Percentiles rank a stretch among this genome's conserved stretches.
These are phyloP conservation scores for Trichophyton simii DNA, from an alignment of 2,329 filamentous ascomycete species.

Conservation along the genomic window DNA sequence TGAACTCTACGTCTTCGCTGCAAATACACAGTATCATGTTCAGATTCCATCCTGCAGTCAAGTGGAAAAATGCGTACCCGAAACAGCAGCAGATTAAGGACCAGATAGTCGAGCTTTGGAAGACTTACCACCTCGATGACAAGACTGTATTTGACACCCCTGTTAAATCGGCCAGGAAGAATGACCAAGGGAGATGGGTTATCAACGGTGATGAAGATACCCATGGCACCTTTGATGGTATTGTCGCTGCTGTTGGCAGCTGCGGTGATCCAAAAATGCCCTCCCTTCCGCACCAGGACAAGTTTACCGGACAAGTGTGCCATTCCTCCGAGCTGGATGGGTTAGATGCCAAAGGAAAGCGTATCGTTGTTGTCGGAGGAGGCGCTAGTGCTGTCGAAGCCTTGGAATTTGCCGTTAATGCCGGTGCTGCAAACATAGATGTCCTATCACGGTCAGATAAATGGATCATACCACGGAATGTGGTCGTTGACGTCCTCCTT, in stretches of 20 bases:
- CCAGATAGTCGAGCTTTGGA: slow-evolving; percentile 61
- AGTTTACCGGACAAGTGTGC: slow-evolving; percentile 58
- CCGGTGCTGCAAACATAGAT: slow-evolving; percentile 54
- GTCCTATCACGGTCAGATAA: slow-evolving; percentile 69
- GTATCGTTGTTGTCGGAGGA: slow-evolving; percentile 62
- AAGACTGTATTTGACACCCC: slow-evolving; percentile 60
- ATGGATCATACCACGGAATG: slow-evolving; percentile 76
- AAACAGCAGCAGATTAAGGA: slow-evolving; percentile 60
- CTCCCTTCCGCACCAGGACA: slow-evolving; percentile 54
- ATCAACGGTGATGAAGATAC: slow-evolving; percentile 60
- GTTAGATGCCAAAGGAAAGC: slow-evolving; percentile 60
- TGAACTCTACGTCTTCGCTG: slow-evolving; percentile 69
- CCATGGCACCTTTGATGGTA: slow-evolving; percentile 62
- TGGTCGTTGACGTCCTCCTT: slow-evolving; percentile 59
- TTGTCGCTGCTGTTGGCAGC: slow-evolving; percentile 66
- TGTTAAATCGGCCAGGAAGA: slow-evolving; percentile 58
- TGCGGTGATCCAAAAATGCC: slow-evolving; percentile 69
- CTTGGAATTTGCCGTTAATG: slow-evolving; percentile 60
- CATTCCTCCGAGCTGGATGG: slow-evolving; percentile 67
- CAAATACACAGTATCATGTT: slow-evolving; percentile 84
- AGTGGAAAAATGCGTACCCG: slow-evolving; percentile 66
- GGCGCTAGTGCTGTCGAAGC: slow-evolving; percentile 74
- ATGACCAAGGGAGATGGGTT: slow-evolving; percentile 59
- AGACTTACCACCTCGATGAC: slow-evolving; percentile 56
- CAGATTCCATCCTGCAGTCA: slow-evolving; percentile 68